Evolutionary conservation across 192 early-diverging fungal genomes (phyloP).

Genomic region (Backusella tarrabulga): DNA sequence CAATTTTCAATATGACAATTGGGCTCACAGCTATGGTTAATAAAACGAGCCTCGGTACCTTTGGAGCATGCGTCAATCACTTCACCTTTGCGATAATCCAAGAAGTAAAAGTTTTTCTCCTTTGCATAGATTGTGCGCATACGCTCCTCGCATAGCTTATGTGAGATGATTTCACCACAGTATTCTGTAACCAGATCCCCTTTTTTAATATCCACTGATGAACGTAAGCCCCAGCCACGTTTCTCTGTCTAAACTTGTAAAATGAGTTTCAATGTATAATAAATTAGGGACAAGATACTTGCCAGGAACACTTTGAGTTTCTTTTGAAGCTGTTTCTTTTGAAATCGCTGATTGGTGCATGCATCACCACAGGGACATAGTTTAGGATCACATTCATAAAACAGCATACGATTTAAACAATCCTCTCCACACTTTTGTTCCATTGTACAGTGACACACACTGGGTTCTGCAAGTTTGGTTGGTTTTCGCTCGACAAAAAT

Average conservation of each 20-base stretch:
- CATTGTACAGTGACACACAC: conserved; percentile 60
- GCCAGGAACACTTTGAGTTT: conserved; percentile 67
- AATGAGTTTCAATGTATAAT: neutral
- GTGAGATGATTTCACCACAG: conserved; percentile 78
- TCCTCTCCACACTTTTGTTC: conserved; percentile 60
- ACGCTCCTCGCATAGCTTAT: conserved; percentile 62
- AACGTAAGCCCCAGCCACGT: conserved; percentile 72
- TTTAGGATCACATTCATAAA: conserved; percentile 70
- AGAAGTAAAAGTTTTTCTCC: conserved; percentile 73
- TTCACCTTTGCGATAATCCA: conserved; percentile 70
- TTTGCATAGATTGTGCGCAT: conserved; percentile 69
- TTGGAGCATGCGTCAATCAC: conserved; percentile 79
- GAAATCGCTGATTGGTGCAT: conserved; percentile 81
- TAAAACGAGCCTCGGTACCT: conserved; percentile 80
- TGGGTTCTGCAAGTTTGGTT: conserved; percentile 39
- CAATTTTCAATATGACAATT: conserved; percentile 92
- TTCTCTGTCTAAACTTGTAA: conserved; percentile 49
- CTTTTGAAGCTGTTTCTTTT: conserved; percentile 47
- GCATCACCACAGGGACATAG: conserved; percentile 63
- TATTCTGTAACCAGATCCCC: conserved; percentile 75
- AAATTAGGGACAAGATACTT: conserved; percentile 5
- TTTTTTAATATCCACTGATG: conserved; percentile 49
- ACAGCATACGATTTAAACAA: conserved; percentile 73
- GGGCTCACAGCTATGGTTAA: conserved; percentile 83
- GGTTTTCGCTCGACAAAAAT: conserved; percentile 77